Conservation (phyloP, 108 stramenopile species). For the Cyclostephanos tholiformis region DNA sequence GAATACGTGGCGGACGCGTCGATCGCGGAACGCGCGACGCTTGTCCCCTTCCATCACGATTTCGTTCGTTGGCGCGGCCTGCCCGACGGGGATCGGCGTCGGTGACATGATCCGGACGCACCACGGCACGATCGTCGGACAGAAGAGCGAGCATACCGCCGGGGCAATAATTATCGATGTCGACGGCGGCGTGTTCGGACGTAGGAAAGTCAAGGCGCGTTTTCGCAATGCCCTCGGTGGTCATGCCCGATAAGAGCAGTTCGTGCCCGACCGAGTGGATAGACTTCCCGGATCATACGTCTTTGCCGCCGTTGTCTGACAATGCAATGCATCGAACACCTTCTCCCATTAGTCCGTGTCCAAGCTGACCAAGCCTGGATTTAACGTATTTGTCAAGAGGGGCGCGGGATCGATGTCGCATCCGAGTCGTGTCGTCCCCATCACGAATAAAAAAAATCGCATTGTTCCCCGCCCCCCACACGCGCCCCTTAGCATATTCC, state of each 20-base stretch:
- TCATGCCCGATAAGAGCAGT: constrained; percentile 39
- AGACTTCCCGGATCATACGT: neutral
- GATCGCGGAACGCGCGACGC: constrained; percentile 35
- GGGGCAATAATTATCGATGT: constrained; percentile 51
- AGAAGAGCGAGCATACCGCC: constrained; percentile 26
- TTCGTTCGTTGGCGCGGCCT: constrained; percentile 53
- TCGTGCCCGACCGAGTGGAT: constrained; percentile 59
- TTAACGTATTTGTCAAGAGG: constrained; percentile 81
- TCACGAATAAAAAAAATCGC: too few species aligned
- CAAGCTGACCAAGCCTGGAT: constrained; percentile 82
- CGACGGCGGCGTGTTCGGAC: constrained; percentile 36
- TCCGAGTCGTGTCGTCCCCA: too few species aligned
- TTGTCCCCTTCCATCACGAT: constrained; percentile 58
- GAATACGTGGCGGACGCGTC: constrained; percentile 3
- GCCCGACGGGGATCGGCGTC: constrained; percentile 25
- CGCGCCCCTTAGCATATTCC: too few species aligned
- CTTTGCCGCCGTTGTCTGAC: constrained; percentile 31
- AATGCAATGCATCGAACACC: constrained; percentile 63
- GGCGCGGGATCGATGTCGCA: constrained; percentile 88
- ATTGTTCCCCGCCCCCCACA: too few species aligned
- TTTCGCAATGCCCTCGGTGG: constrained; percentile 19
- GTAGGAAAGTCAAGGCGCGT: constrained; percentile 48
- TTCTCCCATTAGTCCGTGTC: constrained; percentile 67
- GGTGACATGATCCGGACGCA: constrained; percentile 38
- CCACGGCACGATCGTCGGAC: constrained; percentile 17